Evolutionary conservation across 139 green algal species (phyloP).

Genomic region (Asterochloris erici): DNA sequence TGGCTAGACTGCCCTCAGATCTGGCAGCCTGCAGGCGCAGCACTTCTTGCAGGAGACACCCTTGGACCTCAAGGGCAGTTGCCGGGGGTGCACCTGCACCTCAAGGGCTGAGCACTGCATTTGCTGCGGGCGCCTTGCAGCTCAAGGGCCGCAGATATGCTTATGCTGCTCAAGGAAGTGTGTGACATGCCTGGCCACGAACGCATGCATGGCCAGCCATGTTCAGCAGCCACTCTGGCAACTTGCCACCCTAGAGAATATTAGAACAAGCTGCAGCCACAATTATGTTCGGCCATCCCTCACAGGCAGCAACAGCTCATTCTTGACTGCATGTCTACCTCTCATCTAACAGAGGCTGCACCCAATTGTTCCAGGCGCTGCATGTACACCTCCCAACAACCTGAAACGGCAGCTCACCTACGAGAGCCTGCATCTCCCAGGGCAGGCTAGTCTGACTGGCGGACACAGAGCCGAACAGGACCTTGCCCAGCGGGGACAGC

Average conservation of each 20-base stretch:
- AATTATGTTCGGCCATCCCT: neutral
- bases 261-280: neutral
- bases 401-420: neutral
- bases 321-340: neutral
- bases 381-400: neutral
- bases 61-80: neutral
- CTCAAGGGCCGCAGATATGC: too few species aligned
- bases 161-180: too few species aligned
- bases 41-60: neutral
- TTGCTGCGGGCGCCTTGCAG: too few species aligned
- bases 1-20: neutral
- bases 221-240: too few species aligned
- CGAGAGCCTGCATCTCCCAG: conserved; percentile 20
- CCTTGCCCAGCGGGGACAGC: conserved; percentile 37
- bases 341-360: neutral
- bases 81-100: too few species aligned
- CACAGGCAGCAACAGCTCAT: neutral
- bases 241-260: neutral
- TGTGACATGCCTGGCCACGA: too few species aligned
- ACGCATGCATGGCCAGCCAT: too few species aligned
- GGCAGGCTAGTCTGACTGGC: conserved; percentile 23
- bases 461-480: conserved; percentile 27
- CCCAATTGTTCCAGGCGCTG: neutral
- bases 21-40: neutral
- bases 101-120: too few species aligned